phyloP scores from a whole-genome alignment of 352 stramenopile genomes.

The Phytophthora lateralis region DNA sequence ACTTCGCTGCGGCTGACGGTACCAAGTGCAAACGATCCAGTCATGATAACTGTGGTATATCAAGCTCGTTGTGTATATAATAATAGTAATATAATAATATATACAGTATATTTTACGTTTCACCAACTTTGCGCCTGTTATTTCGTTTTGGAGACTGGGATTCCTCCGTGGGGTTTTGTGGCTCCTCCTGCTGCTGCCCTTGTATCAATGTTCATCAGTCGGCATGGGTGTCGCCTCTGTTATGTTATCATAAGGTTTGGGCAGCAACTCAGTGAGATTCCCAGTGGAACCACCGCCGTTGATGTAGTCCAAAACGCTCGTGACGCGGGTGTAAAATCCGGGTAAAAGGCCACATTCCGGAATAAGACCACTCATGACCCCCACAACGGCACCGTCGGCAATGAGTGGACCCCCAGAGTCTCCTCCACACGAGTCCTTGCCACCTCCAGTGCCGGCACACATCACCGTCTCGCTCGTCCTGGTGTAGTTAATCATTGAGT shows the following conservation, averaged over 20 bases:
- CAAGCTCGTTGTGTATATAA: too few species aligned
- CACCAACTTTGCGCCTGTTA: too few species aligned
- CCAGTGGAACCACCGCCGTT: neutral
- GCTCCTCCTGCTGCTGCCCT: too few species aligned
- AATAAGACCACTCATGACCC: neutral
- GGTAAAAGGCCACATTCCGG: neutral
- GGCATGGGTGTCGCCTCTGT: neutral
- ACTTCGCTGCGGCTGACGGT: too few species aligned
- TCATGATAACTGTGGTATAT: too few species aligned
- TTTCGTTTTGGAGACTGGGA: neutral
- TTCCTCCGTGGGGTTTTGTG: neutral
- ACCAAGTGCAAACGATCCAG: too few species aligned
- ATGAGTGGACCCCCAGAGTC: constrained; percentile 6
- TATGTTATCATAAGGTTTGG: neutral
- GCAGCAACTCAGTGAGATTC: neutral
- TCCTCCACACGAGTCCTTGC: neutral
- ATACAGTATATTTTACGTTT: too few species aligned
- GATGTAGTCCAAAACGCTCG: neutral
- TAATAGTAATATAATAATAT: too few species aligned
- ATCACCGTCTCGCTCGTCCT: neutral
- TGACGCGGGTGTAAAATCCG: constrained; percentile 1
- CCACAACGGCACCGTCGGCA: neutral
- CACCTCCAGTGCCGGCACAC: neutral
- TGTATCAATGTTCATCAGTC: neutral
- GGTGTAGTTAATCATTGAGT: neutral